A percentile compares a stretch with the other conserved stretches of the same genome.
These are phyloP conservation scores for Phialophora expanda DNA, from an alignment of 2,329 filamentous ascomycete genomes.

Conservation along the genomic window DNA sequence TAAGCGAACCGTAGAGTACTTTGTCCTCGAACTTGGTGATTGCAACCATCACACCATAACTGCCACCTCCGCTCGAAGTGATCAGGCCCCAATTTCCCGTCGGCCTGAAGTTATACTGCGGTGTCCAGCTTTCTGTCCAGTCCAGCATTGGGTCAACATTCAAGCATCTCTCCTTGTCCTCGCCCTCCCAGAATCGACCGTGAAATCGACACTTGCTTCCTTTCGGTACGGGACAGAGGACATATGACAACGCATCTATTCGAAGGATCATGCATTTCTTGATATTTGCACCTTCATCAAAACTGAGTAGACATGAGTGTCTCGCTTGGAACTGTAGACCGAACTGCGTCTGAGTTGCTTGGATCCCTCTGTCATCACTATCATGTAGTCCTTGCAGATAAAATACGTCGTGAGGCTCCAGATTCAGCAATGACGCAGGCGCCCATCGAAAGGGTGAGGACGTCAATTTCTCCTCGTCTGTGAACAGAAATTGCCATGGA, in stretches of 20 bases:
- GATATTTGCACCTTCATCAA: slow-evolving; percentile 9
- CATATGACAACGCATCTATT: slow-evolving; percentile 14
- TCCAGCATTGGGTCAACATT: neutral
- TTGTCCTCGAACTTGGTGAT: slow-evolving; percentile 1
- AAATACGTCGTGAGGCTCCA: slow-evolving; percentile 17
- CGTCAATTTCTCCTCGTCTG: slow-evolving; percentile 16
- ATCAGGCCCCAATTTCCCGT: slow-evolving; percentile 20
- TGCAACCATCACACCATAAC: slow-evolving; percentile 19
- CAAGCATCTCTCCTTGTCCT: slow-evolving; percentile 2
- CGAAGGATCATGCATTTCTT: slow-evolving; percentile 21
- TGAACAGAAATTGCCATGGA: slow-evolving; percentile 22
- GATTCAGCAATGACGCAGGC: slow-evolving; percentile 16
- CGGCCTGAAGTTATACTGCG: slow-evolving; percentile 16
- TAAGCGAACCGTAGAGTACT: slow-evolving; percentile 1
- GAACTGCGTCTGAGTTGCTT: slow-evolving; percentile 11
- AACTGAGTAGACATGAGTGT: slow-evolving; percentile 12
- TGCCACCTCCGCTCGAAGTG: neutral
- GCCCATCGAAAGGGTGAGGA: slow-evolving; percentile 18
- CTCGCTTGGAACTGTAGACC: slow-evolving; percentile 8
- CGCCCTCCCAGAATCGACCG: slow-evolving; percentile 14
- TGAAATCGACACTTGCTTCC: neutral
- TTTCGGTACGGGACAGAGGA: slow-evolving; percentile 8
- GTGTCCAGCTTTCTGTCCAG: slow-evolving; percentile 20
- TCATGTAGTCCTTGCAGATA: slow-evolving; percentile 16
- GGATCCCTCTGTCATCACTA: neutral